Conservation (phyloP, 768 basidiomycete species). For the Wakefieldia striispora region DNA sequence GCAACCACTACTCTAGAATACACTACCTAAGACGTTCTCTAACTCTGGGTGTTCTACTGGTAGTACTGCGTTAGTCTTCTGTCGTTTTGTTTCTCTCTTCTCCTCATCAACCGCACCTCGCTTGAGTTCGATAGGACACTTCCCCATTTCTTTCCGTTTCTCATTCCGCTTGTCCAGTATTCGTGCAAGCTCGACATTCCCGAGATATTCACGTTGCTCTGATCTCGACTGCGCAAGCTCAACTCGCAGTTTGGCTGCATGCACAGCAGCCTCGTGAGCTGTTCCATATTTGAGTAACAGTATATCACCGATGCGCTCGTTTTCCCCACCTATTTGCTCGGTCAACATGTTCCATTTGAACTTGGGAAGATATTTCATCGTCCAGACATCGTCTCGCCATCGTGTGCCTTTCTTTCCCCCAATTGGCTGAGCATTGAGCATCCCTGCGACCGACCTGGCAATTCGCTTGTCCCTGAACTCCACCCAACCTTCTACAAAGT, state of each 20-base stretch:
- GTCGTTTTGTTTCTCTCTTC: conserved; percentile 14
- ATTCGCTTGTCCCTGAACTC: conserved; percentile 95
- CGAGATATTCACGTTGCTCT: conserved; percentile 91
- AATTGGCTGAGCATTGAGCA: conserved; percentile 95
- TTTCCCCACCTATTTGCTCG: conserved; percentile 89
- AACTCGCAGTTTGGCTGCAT: conserved; percentile 84
- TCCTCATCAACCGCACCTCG: conserved; percentile 12
- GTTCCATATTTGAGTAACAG: conserved; percentile 11
- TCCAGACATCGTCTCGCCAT: conserved; percentile 98
- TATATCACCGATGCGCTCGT: neutral
- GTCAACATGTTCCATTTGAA: conserved; percentile 99
- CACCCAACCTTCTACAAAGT: conserved; percentile 97
- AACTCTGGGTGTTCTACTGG: conserved; percentile 24
- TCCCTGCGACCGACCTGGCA: conserved; percentile 85
- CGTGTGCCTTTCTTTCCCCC: conserved; percentile 89
- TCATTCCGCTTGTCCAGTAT: conserved; percentile 80
- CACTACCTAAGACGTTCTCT: conserved; percentile 45
- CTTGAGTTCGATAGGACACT: conserved; percentile 38
- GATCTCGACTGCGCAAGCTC: conserved; percentile 84
- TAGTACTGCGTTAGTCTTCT: neutral
- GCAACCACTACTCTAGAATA: conserved; percentile 47
- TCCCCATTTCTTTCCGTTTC: conserved; percentile 58
- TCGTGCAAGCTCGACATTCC: conserved; percentile 89
- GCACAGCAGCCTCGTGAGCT: conserved; percentile 94
- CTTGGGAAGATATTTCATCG: conserved; percentile 96